Evolutionary conservation across 129 eudicot species (phyloP).

Genomic region (Heracleum sosnowskyi): DNA sequence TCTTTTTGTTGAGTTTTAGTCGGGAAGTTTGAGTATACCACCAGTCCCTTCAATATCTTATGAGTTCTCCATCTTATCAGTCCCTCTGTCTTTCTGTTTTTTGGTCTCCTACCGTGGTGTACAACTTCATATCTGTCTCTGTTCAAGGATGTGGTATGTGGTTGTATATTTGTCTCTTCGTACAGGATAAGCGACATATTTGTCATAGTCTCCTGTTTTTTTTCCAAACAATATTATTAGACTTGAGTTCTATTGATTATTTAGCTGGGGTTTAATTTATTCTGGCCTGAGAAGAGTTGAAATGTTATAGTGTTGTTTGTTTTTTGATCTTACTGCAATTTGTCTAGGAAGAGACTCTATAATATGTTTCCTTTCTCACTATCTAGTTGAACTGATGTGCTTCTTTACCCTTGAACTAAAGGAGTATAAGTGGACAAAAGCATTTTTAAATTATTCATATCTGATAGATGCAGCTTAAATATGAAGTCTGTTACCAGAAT

Average conservation of each 20-base stretch:
- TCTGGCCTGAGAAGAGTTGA: neutral
- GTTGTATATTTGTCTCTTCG: neutral
- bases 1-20: neutral
- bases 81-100: neutral
- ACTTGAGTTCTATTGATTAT: neutral
- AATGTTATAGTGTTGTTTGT: neutral
- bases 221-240: neutral
- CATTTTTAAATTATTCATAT: no score
- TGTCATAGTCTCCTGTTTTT: neutral
- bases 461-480: constrained; percentile 77
- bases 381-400: no score
- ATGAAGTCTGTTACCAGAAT: constrained; percentile 37
- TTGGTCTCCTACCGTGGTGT: neutral
- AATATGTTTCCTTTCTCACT: constrained; percentile 12
- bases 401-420: constrained; percentile 14
- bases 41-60: neutral
- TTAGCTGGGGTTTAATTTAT: neutral
- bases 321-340: no score
- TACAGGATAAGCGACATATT: neutral
- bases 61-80: neutral
- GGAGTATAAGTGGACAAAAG: constrained; percentile 36
- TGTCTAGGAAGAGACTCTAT: neutral
- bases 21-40: neutral
- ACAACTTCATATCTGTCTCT: neutral
- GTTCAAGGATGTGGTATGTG: neutral